Conservation (phyloP, 2,329 filamentous ascomycete species). For the Neonectria hederae region DNA sequence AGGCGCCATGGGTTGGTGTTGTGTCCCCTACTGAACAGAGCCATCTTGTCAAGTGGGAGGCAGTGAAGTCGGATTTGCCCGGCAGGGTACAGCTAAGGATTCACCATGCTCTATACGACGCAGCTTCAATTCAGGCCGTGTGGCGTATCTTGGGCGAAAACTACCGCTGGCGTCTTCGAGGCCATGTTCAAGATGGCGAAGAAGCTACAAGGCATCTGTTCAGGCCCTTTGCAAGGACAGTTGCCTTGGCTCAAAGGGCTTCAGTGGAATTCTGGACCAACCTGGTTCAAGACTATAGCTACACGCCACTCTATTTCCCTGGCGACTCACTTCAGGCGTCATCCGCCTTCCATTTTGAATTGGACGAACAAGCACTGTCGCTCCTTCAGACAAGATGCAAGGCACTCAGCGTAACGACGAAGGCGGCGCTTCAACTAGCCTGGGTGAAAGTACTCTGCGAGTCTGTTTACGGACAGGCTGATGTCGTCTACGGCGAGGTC, state of each 20-base stretch:
- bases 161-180: conserved; percentile 21
- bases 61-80: not conserved
- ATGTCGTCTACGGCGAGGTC: conserved; percentile 37
- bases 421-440: conserved; percentile 34
- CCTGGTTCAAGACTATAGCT: not conserved
- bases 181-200: conserved; percentile 1
- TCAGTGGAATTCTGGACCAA: not conserved
- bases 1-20: conserved; percentile 38
- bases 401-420: conserved; percentile 20
- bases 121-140: conserved; percentile 29
- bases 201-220: not conserved
- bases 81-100: conserved; percentile 29
- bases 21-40: conserved; percentile 33
- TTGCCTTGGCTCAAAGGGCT: not conserved
- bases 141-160: conserved; percentile 30
- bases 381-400: conserved; percentile 27
- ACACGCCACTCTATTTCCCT: not conserved
- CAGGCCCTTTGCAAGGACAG: not conserved
- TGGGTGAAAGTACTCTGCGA: conserved; percentile 39
- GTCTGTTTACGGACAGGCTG: conserved; percentile 28
- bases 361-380: conserved; percentile 6
- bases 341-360: not conserved
- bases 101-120: conserved; percentile 39
- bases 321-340: not conserved
- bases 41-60: conserved; percentile 29